phyloP scores from a whole-genome alignment of 331 rosid genomes.

The Pyrus hybrid region DNA sequence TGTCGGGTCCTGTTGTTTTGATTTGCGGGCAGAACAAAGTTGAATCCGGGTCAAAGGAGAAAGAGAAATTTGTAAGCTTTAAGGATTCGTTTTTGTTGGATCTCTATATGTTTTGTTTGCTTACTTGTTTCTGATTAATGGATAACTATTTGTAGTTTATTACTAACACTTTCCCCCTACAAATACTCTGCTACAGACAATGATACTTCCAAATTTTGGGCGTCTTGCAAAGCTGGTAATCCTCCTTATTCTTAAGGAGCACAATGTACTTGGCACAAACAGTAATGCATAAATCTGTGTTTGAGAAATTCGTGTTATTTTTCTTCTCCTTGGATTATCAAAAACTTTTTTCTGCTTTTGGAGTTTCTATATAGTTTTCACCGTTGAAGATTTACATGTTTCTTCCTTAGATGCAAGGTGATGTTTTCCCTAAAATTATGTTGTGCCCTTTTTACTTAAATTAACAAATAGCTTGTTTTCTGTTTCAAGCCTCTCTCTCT shows the following conservation, averaged over 20 bases:
- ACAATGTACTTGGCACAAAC: background rate
- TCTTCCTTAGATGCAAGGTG: background rate
- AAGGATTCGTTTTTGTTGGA: background rate
- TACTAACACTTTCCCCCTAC: conserved; percentile 1
- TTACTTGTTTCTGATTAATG: background rate
- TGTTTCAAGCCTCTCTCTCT: conserved; percentile 74
- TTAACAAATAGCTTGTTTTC: background rate
- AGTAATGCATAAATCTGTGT: background rate
- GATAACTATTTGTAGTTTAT: background rate
- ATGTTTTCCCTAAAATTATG: background rate
- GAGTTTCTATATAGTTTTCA: background rate
- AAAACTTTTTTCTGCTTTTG: background rate
- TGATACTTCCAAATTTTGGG: conserved; percentile 88
- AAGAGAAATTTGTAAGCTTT: conserved; percentile 74
- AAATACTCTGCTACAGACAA: conserved; percentile 45
- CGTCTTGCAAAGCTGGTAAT: conserved; percentile 90
- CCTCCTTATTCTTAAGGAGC: conserved; percentile 10
- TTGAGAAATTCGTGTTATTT: background rate
- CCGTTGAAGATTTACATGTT: background rate
- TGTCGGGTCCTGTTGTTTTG: conserved; percentile 80
- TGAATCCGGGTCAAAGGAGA: conserved; percentile 84
- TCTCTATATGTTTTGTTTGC: background rate
- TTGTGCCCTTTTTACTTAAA: background rate
- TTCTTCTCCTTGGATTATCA: background rate
- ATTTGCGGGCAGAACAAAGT: conserved; percentile 90